Evolutionary conservation across 2,329 filamentous ascomycete genomes (phyloP), one percentile per base, ranked within the genome.

Genomic region (Aureobasidium zeae): DNA sequence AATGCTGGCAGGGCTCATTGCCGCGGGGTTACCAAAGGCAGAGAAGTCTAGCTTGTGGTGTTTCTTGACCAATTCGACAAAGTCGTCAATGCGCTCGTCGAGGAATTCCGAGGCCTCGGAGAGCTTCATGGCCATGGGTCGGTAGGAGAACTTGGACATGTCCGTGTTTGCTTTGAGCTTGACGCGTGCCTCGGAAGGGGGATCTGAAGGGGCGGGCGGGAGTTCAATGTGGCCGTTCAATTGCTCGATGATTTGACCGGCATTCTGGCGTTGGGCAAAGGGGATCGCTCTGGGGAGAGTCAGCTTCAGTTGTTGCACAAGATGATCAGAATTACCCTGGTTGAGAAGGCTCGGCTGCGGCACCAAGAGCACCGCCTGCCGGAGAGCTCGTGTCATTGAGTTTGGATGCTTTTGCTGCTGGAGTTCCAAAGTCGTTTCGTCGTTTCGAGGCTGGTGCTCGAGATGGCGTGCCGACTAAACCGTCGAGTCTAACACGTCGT

Each of bases 71-170:
- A 87, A 63, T n/a, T 70, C 67, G 47, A 78, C 73, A 56, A 95
- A 94, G 50, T 88, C 86, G 55, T 96, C 87, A 67, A 98, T 95
- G 54, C 87, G 76, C 63, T 96, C 89, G 63, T 98, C 91, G 6
- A 96, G 73, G 32, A 94, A 85, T 61, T 94, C 88, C 4, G 89
- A 94, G 0, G 86, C 80, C 60, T 95, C 88, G 4, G 86, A 88
- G 5, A 91, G 72, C 57, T 94, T 94, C 87, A 96, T 94, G 2
- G 86, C 83, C 71, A 96, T 81, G 2, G 87, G 85, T 58, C 88
- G 91, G 65, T 96, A 98, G 1, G 72, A 78, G 53, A 95, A 81
- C 60, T 94, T 95, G 60, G 88, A 87, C 56, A 86, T 74, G 59
- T 96, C 89, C 1, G 86, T 89, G 48, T 85, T 84, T 2, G 86